Percentiles rank a stretch among this genome's conserved stretches.
Evolutionary conservation across 306 rosid species (phyloP).

Genomic region (Albizia julibrissin): DNA sequence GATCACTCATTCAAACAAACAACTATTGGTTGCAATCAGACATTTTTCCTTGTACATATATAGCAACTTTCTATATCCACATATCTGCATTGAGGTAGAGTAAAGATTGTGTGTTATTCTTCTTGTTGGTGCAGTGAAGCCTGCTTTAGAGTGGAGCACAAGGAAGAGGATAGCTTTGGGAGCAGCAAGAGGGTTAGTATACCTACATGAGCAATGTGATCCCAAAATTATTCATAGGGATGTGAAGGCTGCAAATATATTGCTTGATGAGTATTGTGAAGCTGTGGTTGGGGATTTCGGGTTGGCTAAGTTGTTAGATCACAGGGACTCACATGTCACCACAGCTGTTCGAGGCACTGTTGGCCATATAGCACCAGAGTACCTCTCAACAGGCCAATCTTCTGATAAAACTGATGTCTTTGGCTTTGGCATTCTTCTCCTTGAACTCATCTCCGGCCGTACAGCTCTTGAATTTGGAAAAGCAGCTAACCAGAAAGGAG

Average conservation of each 20-base stretch:
- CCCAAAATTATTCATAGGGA: conserved; percentile 98
- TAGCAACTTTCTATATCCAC: neutral
- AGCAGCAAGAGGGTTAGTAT: conserved; percentile 85
- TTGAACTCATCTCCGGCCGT: conserved; percentile 88
- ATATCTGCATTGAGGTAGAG: neutral
- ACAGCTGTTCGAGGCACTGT: conserved; percentile 98
- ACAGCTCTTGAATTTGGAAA: conserved; percentile 93
- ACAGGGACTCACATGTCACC: conserved; percentile 89
- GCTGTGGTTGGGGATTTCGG: conserved; percentile 99
- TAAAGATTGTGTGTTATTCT: neutral
- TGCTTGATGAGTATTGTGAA: conserved; percentile 86
- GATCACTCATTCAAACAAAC: neutral
- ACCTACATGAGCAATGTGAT: conserved; percentile 96
- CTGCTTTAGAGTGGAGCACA: conserved; percentile 80
- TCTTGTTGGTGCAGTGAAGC: conserved; percentile 59
- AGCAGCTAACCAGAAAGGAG: conserved; percentile 90
- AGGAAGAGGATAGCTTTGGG: conserved; percentile 93
- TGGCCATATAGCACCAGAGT: conserved; percentile 98
- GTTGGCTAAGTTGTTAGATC: conserved; percentile 89
- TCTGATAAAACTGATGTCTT: conserved; percentile 98
- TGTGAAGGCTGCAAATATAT: conserved; percentile 94
- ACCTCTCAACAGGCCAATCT: conserved; percentile 96
- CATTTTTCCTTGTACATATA: neutral
- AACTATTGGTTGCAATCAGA: neutral
- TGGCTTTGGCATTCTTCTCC: conserved; percentile 92